Percentiles rank a stretch among this genome's conserved stretches.
These are phyloP conservation scores for Penicillium manginii DNA, from an alignment of 495 filamentous ascomycete species.

Conservation along the genomic window DNA sequence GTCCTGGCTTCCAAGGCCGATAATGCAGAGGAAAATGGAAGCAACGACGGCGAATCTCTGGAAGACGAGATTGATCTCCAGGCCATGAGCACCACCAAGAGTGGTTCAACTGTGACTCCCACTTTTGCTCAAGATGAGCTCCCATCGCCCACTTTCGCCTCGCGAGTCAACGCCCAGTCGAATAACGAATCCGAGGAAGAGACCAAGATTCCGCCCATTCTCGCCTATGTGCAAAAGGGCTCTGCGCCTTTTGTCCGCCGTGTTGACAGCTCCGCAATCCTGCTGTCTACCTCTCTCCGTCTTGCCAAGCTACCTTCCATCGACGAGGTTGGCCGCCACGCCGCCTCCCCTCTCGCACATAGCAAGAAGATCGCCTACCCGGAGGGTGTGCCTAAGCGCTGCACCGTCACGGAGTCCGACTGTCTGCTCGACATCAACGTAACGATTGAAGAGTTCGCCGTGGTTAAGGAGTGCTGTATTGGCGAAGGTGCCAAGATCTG, in stretches of 20 bases:
- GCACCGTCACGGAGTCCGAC: slow-evolving; percentile 75
- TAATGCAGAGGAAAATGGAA: slow-evolving; percentile 38
- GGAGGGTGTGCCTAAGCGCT: slow-evolving; percentile 71
- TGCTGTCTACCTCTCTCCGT: slow-evolving; percentile 79
- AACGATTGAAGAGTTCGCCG: slow-evolving; percentile 76
- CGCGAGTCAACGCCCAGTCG: slow-evolving; percentile 39
- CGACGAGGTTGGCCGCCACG: slow-evolving; percentile 61
- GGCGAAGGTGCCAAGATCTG: slow-evolving; percentile 84
- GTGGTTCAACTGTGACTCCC: slow-evolving; percentile 23
- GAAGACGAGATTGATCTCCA: slow-evolving; percentile 68
- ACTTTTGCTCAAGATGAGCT: slow-evolving; percentile 5
- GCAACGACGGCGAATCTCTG: slow-evolving; percentile 45
- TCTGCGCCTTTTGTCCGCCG: slow-evolving; percentile 71
- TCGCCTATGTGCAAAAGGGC: slow-evolving; percentile 72
- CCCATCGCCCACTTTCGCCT: slow-evolving; percentile 40
- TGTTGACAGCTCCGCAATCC: slow-evolving; percentile 81
- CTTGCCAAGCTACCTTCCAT: slow-evolving; percentile 77
- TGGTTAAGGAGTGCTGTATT: slow-evolving; percentile 88
- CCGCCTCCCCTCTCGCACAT: slow-evolving; percentile 73
- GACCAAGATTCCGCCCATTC: slow-evolving; percentile 62
- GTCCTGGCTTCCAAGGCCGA: slow-evolving; percentile 55
- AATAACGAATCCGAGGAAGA: slow-evolving; percentile 18
- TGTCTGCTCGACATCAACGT: slow-evolving; percentile 84
- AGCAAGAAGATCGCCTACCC: slow-evolving; percentile 78
- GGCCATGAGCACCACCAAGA: slow-evolving; percentile 60